Conservation (phyloP, 116 monocot species). For the Posidonia oceanica region DNA sequence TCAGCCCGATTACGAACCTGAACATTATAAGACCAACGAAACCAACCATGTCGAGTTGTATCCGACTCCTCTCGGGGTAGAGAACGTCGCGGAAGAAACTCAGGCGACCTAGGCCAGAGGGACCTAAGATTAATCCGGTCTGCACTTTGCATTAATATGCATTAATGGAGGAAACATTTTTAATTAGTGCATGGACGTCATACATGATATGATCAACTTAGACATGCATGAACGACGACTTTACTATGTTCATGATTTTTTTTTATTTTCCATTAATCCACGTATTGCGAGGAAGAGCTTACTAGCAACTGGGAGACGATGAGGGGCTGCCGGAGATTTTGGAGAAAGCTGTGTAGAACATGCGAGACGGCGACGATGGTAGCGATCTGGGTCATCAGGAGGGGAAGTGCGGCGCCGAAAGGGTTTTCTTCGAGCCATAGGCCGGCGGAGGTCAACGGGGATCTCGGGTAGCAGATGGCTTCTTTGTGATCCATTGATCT, state of each 20-base stretch:
- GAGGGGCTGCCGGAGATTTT: background rate
- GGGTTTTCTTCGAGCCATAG: background rate
- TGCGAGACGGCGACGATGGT: background rate
- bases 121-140: slow-evolving; percentile 7
- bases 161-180: too few species aligned
- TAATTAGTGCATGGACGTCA: too few species aligned
- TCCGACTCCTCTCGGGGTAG: background rate
- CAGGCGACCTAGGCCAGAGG: background rate
- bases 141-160: background rate
- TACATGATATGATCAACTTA: too few species aligned
- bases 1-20: slow-evolving; percentile 6
- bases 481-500: too few species aligned
- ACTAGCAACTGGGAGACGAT: slow-evolving; percentile 12
- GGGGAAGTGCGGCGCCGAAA: background rate
- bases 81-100: background rate
- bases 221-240: too few species aligned
- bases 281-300: background rate
- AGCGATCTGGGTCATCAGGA: background rate
- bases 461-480: too few species aligned
- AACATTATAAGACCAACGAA: background rate
- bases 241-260: too few species aligned
- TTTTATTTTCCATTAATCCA: too few species aligned
- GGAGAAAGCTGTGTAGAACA: background rate
- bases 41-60: background rate
- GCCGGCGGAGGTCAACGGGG: background rate